Conservation (phyloP, 208 protist species). For the Leptomonas pyrrhocoris region DNA sequence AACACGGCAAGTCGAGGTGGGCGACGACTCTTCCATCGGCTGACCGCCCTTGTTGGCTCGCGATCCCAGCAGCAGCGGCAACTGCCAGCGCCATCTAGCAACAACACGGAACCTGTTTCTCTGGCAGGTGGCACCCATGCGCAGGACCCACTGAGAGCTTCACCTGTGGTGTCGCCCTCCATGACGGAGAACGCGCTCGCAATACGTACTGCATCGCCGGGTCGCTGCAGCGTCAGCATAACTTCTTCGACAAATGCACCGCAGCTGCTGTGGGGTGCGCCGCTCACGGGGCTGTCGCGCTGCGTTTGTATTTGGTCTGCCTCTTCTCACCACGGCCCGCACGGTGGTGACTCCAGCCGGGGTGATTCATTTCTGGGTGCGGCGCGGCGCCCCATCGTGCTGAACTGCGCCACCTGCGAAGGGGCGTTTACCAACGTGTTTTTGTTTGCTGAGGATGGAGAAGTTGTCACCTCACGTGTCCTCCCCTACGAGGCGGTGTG, state of each 20-base stretch:
- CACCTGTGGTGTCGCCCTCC: neutral
- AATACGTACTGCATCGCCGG: neutral
- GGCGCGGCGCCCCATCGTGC: slow-evolving; percentile 24
- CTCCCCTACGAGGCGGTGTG: slow-evolving; percentile 15
- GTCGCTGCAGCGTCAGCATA: no score
- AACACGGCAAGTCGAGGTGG: neutral
- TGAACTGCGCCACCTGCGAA: slow-evolving; percentile 74
- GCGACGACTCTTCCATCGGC: slow-evolving; percentile 14
- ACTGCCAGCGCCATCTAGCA: neutral
- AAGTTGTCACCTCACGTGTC: slow-evolving; percentile 13
- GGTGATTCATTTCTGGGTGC: neutral
- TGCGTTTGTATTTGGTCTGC: slow-evolving; percentile 27
- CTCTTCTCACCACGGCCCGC: neutral
- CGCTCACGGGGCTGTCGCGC: slow-evolving; percentile 13
- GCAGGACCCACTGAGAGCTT: neutral
- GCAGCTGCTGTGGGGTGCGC: slow-evolving; percentile 22
- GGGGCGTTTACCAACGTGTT: slow-evolving; percentile 50
- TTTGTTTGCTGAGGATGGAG: slow-evolving; percentile 42
- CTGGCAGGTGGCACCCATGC: neutral
- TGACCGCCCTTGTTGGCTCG: slow-evolving; percentile 15
- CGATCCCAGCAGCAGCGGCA: slow-evolving; percentile 4
- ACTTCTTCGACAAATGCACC: no score
- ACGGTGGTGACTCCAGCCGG: neutral
- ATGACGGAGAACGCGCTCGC: neutral
- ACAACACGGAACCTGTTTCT: neutral